Evolutionary conservation across 2,329 filamentous ascomycete genomes (phyloP), one percentile per base, ranked within the genome.

Genomic region (Colletotrichum sp.): DNA sequence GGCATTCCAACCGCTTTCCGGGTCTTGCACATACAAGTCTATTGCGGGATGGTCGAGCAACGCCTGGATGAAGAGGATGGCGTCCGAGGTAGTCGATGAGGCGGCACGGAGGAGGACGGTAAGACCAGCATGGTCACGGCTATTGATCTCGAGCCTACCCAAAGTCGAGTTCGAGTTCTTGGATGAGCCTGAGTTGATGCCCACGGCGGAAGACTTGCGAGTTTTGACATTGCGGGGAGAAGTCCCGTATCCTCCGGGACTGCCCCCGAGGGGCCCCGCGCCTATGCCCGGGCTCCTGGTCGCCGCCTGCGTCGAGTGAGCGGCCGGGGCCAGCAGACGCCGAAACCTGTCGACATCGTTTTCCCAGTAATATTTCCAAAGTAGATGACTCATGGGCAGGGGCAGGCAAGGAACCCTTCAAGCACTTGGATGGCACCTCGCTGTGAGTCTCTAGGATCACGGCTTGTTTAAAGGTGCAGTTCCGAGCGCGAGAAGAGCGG

Each of bases 321-420:
- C 89, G 86, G 93, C 90, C 85, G 92, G 92, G 83, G 93, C 93
- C 91, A 99, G 91, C 84, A 98, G 92, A 89, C 94, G 94, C 88
- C 95, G 94, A 91, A 99, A 99, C 84, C 89, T 93, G 85, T 98
- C 96, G 92, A 98, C 94, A 92, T 99, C 96, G 91, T 98, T 95
- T 92, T 98, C 94, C 90, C 98, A 94, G 86, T 96, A 99, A 85
- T 92, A 95, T 91, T 96, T 96, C 96, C 96, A 98, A 86, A 99
- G 93, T 92, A 94, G 92, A 89, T 96, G 94, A 93, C 95, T 99
- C 96, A 99, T 97, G 92, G 92, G 92, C 88, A 84, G 85, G 80
- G 80, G 81, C 78, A 79, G 71, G 79, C 79, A 79, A 75, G 81
- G 81, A 77, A 80, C 80, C 84, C 82, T 85, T 85, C 85, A 83